Percentiles rank a stretch among this genome's conserved stretches.
Evolutionary conservation across 2,329 filamentous ascomycete genomes (phyloP).

Genomic region (Erysiphe pulchra): DNA sequence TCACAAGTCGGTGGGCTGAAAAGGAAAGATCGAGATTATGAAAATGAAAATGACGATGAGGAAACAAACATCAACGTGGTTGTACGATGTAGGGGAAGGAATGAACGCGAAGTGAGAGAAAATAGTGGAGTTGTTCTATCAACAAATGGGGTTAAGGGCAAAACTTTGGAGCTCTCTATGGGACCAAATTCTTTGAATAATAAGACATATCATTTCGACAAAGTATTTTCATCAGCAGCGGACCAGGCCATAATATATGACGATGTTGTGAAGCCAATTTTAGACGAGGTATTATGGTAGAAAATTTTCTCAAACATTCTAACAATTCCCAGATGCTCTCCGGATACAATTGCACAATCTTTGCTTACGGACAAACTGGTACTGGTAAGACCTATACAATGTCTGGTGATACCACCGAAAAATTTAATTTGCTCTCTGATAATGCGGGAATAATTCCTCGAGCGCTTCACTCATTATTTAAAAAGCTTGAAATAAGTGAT

Average conservation of each 20-base stretch:
- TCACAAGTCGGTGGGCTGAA: constrained; percentile 34
- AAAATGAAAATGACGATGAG: constrained; percentile 45
- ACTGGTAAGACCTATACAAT: constrained; percentile 99
- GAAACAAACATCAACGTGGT: constrained; percentile 97
- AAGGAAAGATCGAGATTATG: constrained; percentile 72
- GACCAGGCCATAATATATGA: constrained; percentile 90
- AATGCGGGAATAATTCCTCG: constrained; percentile 87
- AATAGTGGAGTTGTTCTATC: constrained; percentile 83
- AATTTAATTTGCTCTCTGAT: constrained; percentile 63
- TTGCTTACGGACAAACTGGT: constrained; percentile 92
- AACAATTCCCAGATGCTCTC: constrained; percentile 43
- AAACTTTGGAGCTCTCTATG: constrained; percentile 67
- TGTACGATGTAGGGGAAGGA: constrained; percentile 78
- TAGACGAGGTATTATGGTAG: constrained; percentile 51
- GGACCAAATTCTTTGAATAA: constrained; percentile 79
- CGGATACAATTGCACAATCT: constrained; percentile 95
- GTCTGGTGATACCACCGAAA: constrained; percentile 90
- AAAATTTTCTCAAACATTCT: constrained; percentile 2
- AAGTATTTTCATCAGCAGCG: constrained; percentile 83
- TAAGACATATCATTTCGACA: constrained; percentile 91
- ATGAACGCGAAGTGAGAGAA: constrained; percentile 74
- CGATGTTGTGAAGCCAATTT: constrained; percentile 75
- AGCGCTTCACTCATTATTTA: constrained; percentile 66
- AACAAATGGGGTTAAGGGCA: constrained; percentile 71
- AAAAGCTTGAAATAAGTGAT: constrained; percentile 53